Conservation (phyloP, 345 rosid species). For the Barbarea vulgaris region DNA sequence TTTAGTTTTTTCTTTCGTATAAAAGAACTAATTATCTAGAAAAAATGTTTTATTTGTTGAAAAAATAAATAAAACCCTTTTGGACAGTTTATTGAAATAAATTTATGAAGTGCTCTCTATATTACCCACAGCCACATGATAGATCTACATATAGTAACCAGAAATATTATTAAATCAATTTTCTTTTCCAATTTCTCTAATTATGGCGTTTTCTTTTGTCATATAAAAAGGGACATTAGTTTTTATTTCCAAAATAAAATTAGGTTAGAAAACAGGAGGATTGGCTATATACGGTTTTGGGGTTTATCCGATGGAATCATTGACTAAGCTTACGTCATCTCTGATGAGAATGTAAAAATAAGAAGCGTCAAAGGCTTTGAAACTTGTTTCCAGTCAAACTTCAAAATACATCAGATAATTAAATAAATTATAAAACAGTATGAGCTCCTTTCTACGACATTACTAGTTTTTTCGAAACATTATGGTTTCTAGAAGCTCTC, state of each 20-base stretch:
- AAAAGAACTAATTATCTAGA: background rate
- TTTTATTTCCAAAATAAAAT: background rate
- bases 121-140: too few relatives aligned
- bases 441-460: background rate
- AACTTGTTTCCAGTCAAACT: constrained; percentile 29
- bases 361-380: constrained; percentile 26
- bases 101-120: background rate
- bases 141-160: background rate
- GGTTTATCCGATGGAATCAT: background rate
- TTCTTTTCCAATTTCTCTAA: background rate
- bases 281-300: background rate
- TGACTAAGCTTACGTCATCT: constrained; percentile 19
- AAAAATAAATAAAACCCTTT: background rate
- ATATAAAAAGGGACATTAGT: background rate
- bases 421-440: background rate
- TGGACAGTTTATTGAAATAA: background rate
- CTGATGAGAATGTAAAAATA: background rate
- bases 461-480: background rate
- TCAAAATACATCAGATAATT: background rate
- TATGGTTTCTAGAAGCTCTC: background rate
- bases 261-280: background rate
- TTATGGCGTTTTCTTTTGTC: background rate
- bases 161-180: background rate
- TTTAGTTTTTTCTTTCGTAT: constrained; percentile 21
- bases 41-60: background rate